Conservation (phyloP, 2,329 filamentous ascomycete species). For the Dactylellina haptotyla region DNA sequence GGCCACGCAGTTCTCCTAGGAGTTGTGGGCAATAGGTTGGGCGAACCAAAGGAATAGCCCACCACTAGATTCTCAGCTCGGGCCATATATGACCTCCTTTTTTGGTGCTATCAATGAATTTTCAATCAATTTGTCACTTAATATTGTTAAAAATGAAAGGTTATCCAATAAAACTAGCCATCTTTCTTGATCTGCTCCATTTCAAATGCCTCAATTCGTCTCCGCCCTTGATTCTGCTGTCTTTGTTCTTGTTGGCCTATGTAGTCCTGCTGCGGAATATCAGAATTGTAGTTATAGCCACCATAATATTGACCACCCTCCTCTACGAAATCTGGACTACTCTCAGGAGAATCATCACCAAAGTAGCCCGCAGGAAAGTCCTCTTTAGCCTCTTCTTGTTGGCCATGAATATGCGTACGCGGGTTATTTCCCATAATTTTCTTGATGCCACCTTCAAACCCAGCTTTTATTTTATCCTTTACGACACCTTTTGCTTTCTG, state of each 20-base stretch:
- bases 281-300: neutral
- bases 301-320: conserved; percentile 2
- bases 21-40: neutral
- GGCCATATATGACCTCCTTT: neutral
- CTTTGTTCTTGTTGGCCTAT: neutral
- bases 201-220: conserved; percentile 10
- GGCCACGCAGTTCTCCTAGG: conserved; percentile 17
- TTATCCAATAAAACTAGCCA: neutral
- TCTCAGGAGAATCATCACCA: neutral
- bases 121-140: neutral
- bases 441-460: neutral
- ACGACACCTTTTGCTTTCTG: neutral
- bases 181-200: conserved; percentile 14
- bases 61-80: too few relatives aligned
- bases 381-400: neutral
- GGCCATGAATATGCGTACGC: conserved; percentile 2
- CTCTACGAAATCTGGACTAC: conserved; percentile 5
- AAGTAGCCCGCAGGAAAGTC: conserved; percentile 4
- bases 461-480: neutral
- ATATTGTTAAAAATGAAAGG: neutral
- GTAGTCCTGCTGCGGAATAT: conserved; percentile 8
- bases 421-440: neutral
- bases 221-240: neutral
- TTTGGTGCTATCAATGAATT: neutral
- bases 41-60: neutral